A percentile compares a stretch with the other conserved stretches of the same genome.
These are phyloP conservation scores for Blepharisma undulans DNA, from an alignment of 169 alveolate species.

Conservation along the genomic window DNA sequence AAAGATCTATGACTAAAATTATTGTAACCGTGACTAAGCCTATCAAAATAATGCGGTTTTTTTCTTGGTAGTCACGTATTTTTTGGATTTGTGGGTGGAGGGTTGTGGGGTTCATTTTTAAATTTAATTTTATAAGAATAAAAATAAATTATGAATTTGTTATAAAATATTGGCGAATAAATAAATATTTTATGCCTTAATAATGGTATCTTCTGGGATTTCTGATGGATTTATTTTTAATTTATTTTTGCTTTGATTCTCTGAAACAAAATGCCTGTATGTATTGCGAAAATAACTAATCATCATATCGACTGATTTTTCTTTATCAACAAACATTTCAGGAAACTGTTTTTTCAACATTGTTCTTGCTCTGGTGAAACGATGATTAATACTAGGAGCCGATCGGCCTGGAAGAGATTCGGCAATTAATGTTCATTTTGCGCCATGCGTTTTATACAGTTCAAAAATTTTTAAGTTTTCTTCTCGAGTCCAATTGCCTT, in stretches of 20 bases:
- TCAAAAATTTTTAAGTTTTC: conserved; percentile 76
- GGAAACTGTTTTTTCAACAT: conserved; percentile 20
- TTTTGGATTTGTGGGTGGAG: background rate
- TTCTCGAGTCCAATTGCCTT: conserved; percentile 74
- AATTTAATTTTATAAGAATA: no score
- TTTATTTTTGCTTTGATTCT: no score
- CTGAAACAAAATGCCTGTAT: no score
- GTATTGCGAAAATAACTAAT: no score
- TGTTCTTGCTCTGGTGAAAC: conserved; percentile 68
- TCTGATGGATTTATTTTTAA: no score
- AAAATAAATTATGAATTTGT: no score
- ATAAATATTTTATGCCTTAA: no score
- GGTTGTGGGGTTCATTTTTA: background rate
- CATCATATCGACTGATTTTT: background rate
- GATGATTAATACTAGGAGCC: conserved; percentile 74
- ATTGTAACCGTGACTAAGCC: background rate
- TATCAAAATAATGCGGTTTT: background rate
- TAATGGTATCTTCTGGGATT: no score
- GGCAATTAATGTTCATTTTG: conserved; percentile 81
- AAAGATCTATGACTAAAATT: background rate
- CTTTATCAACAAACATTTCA: no score
- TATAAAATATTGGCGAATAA: no score
- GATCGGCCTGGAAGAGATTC: conserved; percentile 76
- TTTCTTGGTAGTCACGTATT: background rate
- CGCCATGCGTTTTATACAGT: conserved; percentile 64